These are phyloP conservation scores for Bipolaris victoriae DNA, from an alignment of 2,329 filamentous ascomycete genomes.

Conservation along the genomic window DNA sequence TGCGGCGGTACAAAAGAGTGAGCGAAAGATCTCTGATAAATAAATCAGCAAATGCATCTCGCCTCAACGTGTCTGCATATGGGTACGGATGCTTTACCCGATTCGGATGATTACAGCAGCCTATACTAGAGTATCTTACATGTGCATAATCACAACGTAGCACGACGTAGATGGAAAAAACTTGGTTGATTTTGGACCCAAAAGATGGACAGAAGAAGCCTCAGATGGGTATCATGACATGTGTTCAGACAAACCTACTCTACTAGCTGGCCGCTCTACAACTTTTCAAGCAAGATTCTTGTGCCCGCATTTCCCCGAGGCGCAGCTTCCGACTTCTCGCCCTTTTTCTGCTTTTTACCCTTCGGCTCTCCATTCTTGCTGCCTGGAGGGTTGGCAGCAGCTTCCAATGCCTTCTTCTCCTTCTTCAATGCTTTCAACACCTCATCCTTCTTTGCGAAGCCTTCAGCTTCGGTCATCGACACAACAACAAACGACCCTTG, in stretches of 20 bases:
- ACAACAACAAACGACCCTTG: conserved; percentile 86
- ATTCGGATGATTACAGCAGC: conserved; percentile 1
- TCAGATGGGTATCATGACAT: conserved; percentile 13
- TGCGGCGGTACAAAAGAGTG: too few species aligned
- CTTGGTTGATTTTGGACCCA: neutral
- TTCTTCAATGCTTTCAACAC: conserved; percentile 74
- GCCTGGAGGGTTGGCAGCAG: conserved; percentile 63
- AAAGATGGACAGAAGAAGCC: neutral
- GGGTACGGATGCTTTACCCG: conserved; percentile 7
- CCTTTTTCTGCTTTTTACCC: conserved; percentile 45
- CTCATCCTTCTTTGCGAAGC: conserved; percentile 70
- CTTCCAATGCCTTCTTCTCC: conserved; percentile 72
- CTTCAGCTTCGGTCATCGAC: conserved; percentile 73
- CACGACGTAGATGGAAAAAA: neutral
- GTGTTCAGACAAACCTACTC: conserved; percentile 3
- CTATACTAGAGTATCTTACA: neutral
- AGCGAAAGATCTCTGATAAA: neutral
- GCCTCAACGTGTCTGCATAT: neutral
- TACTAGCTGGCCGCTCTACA: conserved; percentile 24
- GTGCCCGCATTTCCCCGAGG: conserved; percentile 55
- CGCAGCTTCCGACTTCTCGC: conserved; percentile 48
- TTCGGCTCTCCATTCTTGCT: conserved; percentile 40
- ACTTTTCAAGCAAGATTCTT: conserved; percentile 54
- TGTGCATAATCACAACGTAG: neutral
- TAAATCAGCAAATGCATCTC: neutral